Evolutionary conservation across 345 rosid species (phyloP).

Genomic region (Pistacia integerrima): DNA sequence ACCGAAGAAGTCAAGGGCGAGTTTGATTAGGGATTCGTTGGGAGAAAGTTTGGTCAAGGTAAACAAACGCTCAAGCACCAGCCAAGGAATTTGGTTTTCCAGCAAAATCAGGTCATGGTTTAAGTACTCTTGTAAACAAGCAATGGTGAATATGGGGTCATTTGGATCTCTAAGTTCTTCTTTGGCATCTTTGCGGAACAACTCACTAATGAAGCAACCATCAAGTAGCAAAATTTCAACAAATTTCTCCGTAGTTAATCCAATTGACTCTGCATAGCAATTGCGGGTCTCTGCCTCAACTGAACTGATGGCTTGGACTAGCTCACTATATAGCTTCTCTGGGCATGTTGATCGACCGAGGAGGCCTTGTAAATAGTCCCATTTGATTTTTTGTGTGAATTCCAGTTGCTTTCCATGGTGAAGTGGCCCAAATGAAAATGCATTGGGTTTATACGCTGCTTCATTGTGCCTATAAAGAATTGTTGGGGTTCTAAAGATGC

Average conservation of each 20-base stretch:
- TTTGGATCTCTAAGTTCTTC: background rate
- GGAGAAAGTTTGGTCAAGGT: background rate
- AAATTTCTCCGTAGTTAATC: background rate
- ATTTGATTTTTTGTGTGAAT: conserved; percentile 21
- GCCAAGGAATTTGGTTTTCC: conserved; percentile 36
- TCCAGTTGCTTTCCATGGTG: background rate
- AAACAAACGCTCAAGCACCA: conserved; percentile 31
- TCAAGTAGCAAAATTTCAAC: conserved; percentile 29
- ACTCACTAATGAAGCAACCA: conserved; percentile 37
- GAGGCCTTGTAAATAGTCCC: conserved; percentile 24
- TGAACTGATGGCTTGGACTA: background rate
- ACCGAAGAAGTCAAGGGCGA: conserved; percentile 16
- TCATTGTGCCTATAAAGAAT: too few species aligned
- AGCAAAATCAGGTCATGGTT: conserved; percentile 39
- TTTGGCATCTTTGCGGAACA: conserved; percentile 14
- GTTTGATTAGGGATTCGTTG: conserved; percentile 7
- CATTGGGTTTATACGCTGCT: too few species aligned
- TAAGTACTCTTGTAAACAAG: conserved; percentile 17
- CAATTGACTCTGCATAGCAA: conserved; percentile 18
- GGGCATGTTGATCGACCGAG: background rate
- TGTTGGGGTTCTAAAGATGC: too few species aligned
- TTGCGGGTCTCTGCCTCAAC: conserved; percentile 22
- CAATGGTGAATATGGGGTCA: conserved; percentile 27
- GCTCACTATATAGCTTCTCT: background rate
- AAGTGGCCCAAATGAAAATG: too few species aligned